Percentiles rank a stretch among this genome's conserved stretches.
Evolutionary conservation across 352 stramenopile genomes (phyloP).

Genomic region (Thalassiosira tumida): DNA sequence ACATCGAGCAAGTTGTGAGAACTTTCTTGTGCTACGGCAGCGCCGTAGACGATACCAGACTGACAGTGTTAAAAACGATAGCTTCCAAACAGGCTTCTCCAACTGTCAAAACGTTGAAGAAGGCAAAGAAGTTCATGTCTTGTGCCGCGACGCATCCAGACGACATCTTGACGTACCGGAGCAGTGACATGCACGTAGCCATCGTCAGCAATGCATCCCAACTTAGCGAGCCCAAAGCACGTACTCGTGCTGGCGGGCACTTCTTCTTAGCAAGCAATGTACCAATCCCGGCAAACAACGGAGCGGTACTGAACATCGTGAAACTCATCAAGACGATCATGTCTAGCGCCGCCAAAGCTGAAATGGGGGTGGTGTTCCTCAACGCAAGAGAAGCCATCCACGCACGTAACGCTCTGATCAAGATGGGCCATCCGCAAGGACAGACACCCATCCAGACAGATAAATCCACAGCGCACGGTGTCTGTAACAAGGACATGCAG

Average conservation of each 20-base stretch:
- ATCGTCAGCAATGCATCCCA: slow-evolving; percentile 54
- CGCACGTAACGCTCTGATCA: not conserved
- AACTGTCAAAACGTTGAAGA: slow-evolving; percentile 57
- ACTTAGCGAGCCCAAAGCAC: slow-evolving; percentile 54
- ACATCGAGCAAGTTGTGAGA: slow-evolving; percentile 28
- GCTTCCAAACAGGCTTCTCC: slow-evolving; percentile 56
- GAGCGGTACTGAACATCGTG: not conserved
- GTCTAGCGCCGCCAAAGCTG: slow-evolving; percentile 39
- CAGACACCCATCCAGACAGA: not conserved
- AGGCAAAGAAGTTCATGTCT: slow-evolving; percentile 61
- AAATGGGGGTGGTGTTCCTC: slow-evolving; percentile 9
- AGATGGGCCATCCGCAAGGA: slow-evolving; percentile 7
- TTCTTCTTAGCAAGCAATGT: not conserved
- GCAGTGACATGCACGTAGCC: slow-evolving; percentile 71
- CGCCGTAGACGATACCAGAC: slow-evolving; percentile 60
- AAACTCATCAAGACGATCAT: not conserved
- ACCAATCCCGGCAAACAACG: slow-evolving; percentile 21
- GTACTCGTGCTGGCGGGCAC: slow-evolving; percentile 39
- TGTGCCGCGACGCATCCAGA: slow-evolving; percentile 76
- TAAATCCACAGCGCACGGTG: not conserved
- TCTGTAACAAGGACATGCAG: not conserved
- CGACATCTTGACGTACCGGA: slow-evolving; percentile 59
- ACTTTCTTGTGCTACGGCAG: not conserved
- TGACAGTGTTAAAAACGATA: slow-evolving; percentile 35
- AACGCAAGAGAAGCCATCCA: slow-evolving; percentile 18